These are phyloP conservation scores for Jatropha curcas DNA, from an alignment of 345 rosid genomes.

Conservation along the genomic window DNA sequence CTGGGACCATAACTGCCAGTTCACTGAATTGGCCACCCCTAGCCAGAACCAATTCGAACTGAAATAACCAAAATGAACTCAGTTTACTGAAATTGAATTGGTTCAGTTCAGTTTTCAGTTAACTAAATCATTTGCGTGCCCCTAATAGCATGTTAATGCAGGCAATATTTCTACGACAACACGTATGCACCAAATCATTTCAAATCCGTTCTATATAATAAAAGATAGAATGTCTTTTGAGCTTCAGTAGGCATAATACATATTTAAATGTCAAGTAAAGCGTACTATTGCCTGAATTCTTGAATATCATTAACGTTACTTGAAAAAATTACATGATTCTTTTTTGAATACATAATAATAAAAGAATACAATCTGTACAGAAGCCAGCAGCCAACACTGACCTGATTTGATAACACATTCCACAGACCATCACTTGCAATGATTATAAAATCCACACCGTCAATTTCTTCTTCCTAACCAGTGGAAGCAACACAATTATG, in stretches of 20 bases:
- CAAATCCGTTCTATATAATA: not conserved
- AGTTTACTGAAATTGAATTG: no score
- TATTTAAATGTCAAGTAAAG: not conserved
- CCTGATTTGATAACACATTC: slow-evolving; percentile 62
- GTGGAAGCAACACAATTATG: not conserved
- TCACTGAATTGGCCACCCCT: no score
- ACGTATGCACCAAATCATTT: not conserved
- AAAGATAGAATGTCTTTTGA: not conserved
- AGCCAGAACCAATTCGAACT: no score
- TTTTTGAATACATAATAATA: no score
- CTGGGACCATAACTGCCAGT: no score
- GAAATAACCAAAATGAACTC: no score
- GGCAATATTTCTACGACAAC: no score
- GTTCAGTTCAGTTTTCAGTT: no score
- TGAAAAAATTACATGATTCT: not conserved
- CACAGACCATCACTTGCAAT: slow-evolving; percentile 68
- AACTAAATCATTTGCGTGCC: no score
- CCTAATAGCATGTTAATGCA: no score
- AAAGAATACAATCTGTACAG: no score
- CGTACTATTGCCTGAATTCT: not conserved
- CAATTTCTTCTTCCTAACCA: slow-evolving; percentile 55
- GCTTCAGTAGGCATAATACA: no score
- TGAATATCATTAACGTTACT: not conserved
- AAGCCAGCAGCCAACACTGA: slow-evolving; percentile 12
- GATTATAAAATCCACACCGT: slow-evolving; percentile 50